A percentile compares a stretch with the other conserved stretches of the same genome.
phyloP scores from a whole-genome alignment of 1,284 basidiomycete genomes.

The Rhodotorula sp. region DNA sequence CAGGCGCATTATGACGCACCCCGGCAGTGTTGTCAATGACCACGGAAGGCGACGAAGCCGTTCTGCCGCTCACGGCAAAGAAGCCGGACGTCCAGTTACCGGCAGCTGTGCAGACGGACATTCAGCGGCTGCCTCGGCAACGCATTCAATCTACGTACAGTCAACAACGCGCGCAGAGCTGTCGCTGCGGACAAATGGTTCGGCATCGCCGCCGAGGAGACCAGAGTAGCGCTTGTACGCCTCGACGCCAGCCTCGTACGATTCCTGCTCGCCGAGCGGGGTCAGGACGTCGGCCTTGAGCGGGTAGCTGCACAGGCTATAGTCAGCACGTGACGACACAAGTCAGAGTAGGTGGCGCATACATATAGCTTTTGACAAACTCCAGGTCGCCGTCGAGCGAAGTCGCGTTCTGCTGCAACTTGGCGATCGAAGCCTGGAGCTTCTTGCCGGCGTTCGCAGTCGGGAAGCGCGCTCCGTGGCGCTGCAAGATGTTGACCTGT shows the following conservation, averaged over 20 bases:
- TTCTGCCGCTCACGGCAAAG: constrained; percentile 55
- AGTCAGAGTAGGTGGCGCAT: constrained; percentile 42
- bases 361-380: constrained; percentile 66
- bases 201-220: constrained; percentile 51
- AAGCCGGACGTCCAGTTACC: constrained; percentile 43
- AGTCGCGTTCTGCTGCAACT: constrained; percentile 46
- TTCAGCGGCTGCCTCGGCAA: too few relatives aligned
- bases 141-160: background rate
- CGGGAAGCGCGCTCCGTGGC: constrained; percentile 79
- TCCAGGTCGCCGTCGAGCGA: constrained; percentile 56
- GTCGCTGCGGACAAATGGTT: constrained; percentile 68
- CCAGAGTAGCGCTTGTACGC: constrained; percentile 38
- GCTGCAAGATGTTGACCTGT: constrained; percentile 59
- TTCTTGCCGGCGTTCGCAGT: constrained; percentile 58
- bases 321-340: background rate
- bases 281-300: constrained; percentile 66
- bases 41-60: constrained; percentile 29
- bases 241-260: background rate
- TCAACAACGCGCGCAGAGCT: constrained; percentile 64
- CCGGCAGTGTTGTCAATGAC: constrained; percentile 44
- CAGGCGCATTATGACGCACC: background rate
- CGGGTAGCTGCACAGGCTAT: constrained; percentile 41
- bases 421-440: constrained; percentile 57
- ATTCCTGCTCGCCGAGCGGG: constrained; percentile 70
- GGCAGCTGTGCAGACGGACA: background rate